A percentile compares a stretch with the other conserved stretches of the same genome.
Evolutionary conservation across 2,329 filamentous ascomycete genomes (phyloP).

Genomic region (Aspergillus texensis): DNA sequence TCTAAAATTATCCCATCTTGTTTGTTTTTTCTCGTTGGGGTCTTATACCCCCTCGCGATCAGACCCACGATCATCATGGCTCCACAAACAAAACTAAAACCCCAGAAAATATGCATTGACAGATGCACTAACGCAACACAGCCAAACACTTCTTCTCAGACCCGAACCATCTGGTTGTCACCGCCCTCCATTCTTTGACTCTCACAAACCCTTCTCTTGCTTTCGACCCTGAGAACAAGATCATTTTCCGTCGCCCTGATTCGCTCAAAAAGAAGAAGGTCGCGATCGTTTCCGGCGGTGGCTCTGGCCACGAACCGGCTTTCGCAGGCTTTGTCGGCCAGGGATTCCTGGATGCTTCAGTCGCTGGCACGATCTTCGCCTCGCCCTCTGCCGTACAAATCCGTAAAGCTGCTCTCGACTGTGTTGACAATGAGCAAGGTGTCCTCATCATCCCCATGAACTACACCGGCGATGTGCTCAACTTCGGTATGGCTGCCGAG

Average conservation of each 20-base stretch:
- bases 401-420: slow-evolving; percentile 70
- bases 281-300: slow-evolving; percentile 83
- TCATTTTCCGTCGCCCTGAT: slow-evolving; percentile 72
- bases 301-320: slow-evolving; percentile 86
- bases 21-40: not conserved
- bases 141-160: slow-evolving; percentile 89
- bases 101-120: slow-evolving; percentile 6
- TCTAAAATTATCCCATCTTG: slow-evolving; percentile 1
- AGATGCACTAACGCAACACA: slow-evolving; percentile 27
- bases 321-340: slow-evolving; percentile 84
- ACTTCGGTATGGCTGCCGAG: slow-evolving; percentile 92
- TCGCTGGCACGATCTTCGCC: slow-evolving; percentile 86
- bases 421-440: slow-evolving; percentile 71
- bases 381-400: slow-evolving; percentile 82
- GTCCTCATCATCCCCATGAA: slow-evolving; percentile 95
- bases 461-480: slow-evolving; percentile 86
- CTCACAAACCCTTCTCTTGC: slow-evolving; percentile 82
- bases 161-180: slow-evolving; percentile 74
- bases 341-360: slow-evolving; percentile 77
- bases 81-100: slow-evolving; percentile 15
- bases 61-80: slow-evolving; percentile 15
- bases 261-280: slow-evolving; percentile 62
- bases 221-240: slow-evolving; percentile 78
- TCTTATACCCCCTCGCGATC: slow-evolving; percentile 4
- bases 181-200: slow-evolving; percentile 75